phyloP scores from a whole-genome alignment of 108 stramenopile species.

The Epipyxis sp. region DNA sequence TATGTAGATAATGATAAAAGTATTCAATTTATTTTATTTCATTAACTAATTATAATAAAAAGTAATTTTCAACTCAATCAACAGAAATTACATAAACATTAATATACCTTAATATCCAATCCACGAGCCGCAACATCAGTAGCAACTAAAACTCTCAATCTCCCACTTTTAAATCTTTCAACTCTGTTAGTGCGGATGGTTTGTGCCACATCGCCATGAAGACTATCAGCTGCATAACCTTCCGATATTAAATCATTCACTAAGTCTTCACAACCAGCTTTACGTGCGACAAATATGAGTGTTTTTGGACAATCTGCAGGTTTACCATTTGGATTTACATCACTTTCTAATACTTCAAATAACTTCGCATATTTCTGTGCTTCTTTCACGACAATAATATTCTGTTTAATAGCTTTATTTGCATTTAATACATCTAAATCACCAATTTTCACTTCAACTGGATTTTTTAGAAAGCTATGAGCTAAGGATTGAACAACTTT shows the following conservation, averaged over 20 bases:
- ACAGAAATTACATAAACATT: too few relatives aligned
- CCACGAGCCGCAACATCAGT: conserved; percentile 82
- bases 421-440: conserved; percentile 44
- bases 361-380: conserved; percentile 48
- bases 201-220: conserved; percentile 43
- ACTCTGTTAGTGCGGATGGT: conserved; percentile 26
- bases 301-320: conserved; percentile 16
- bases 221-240: neutral
- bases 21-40: too few relatives aligned
- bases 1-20: too few relatives aligned
- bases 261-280: conserved; percentile 46
- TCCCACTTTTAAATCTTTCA: conserved; percentile 12
- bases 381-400: conserved; percentile 42
- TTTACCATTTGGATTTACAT: neutral
- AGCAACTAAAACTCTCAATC: conserved; percentile 65
- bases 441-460: conserved; percentile 47
- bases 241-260: conserved; percentile 38
- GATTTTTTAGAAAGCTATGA: conserved; percentile 14
- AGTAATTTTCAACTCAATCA: too few relatives aligned
- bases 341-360: conserved; percentile 43
- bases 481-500: conserved; percentile 42
- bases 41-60: too few relatives aligned
- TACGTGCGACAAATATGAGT: conserved; percentile 42
- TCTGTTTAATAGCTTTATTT: conserved; percentile 53
- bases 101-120: too few relatives aligned